Evolutionary conservation across 2,329 filamentous ascomycete genomes (phyloP).

Genomic region (Fusarium gaditjirri): DNA sequence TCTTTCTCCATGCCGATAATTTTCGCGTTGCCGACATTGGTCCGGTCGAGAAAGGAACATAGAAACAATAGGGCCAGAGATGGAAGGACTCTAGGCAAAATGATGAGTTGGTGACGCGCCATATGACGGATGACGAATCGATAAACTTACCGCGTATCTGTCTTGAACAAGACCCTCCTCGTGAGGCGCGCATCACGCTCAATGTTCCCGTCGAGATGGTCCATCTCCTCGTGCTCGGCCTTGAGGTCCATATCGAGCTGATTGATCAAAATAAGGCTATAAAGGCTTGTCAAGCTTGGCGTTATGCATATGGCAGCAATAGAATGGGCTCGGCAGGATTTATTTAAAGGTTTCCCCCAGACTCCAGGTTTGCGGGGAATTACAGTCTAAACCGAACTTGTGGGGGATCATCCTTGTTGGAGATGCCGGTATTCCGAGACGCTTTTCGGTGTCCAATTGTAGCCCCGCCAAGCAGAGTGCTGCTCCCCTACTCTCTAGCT

Average conservation of each 20-base stretch:
- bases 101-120: background rate
- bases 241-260: background rate
- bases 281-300: background rate
- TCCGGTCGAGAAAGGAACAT: slow-evolving; percentile 63
- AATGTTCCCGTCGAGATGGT: background rate
- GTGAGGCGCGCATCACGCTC: background rate
- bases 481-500: background rate
- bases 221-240: slow-evolving; percentile 1
- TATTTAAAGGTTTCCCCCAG: slow-evolving; percentile 3
- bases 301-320: background rate
- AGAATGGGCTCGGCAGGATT: background rate
- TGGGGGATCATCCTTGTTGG: background rate
- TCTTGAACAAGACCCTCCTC: slow-evolving; percentile 2
- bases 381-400: background rate
- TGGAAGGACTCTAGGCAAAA: background rate
- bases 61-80: background rate
- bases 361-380: slow-evolving; percentile 2
- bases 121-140: background rate
- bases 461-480: background rate
- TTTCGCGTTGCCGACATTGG: slow-evolving; percentile 78
- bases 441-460: background rate
- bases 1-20: slow-evolving; percentile 70
- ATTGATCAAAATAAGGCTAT: background rate
- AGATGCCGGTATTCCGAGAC: slow-evolving; percentile 5
- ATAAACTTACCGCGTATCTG: background rate